Percentiles rank a stretch among this genome's conserved stretches.
These are phyloP conservation scores for Erodium maritimum DNA, from an alignment of 345 rosid genomes.

Conservation along the genomic window DNA sequence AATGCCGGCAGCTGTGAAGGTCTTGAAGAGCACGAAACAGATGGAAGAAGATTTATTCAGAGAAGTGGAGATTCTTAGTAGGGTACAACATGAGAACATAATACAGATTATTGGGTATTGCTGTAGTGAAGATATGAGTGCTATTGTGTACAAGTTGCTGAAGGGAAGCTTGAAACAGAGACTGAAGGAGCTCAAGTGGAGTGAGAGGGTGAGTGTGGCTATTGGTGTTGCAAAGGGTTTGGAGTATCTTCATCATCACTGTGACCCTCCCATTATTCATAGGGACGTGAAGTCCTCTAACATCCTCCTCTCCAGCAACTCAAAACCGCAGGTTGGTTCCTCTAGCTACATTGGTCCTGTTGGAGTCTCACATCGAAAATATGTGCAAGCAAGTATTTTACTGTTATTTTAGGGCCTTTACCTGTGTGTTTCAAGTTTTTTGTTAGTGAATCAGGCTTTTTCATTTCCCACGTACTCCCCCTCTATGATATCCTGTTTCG, in stretches of 20 bases:
- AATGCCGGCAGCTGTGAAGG: conserved; percentile 25
- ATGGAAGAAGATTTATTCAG: conserved; percentile 23
- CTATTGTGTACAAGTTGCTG: conserved; percentile 24
- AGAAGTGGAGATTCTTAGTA: conserved; percentile 23
- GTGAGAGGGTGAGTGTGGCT: conserved; percentile 23
- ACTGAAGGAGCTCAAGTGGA: conserved; percentile 21
- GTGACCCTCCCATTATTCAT: conserved; percentile 30
- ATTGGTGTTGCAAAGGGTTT: conserved; percentile 34
- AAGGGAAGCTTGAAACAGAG: conserved; percentile 23
- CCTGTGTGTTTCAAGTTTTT: too few species aligned
- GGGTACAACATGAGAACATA: conserved; percentile 19
- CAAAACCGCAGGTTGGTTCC: conserved; percentile 22
- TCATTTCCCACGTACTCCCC: too few species aligned
- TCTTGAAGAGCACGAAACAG: conserved; percentile 14
- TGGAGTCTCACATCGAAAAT: too few species aligned
- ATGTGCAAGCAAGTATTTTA: too few species aligned
- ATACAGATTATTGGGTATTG: conserved; percentile 27
- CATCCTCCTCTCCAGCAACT: conserved; percentile 23
- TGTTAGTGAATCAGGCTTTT: too few species aligned
- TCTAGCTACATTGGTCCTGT: too few species aligned
- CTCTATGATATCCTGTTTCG: too few species aligned
- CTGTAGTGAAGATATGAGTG: conserved; percentile 14
- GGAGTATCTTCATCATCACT: conserved; percentile 26
- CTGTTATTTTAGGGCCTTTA: too few species aligned
- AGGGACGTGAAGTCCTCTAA: conserved; percentile 30